Evolutionary conservation across 306 rosid species (phyloP).

Genomic region (Castanea mollissima): DNA sequence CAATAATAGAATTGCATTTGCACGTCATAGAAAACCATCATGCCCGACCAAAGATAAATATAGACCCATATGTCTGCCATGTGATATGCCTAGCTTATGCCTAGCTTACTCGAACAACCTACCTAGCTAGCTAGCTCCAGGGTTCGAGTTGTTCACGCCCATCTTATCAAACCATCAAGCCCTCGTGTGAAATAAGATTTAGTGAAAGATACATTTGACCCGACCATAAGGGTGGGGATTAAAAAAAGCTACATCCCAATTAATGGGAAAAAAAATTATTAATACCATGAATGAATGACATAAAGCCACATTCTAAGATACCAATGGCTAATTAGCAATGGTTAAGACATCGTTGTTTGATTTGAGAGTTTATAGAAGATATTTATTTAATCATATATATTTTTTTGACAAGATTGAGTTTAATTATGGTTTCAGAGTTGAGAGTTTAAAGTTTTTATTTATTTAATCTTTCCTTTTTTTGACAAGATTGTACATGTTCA

Average conservation of each 20-base stretch:
- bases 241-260: no score
- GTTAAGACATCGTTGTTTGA: not conserved
- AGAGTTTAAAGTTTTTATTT: no score
- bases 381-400: no score
- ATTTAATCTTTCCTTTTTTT: no score
- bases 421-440: no score
- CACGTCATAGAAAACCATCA: not conserved
- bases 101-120: no score
- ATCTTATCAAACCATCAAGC: not conserved
- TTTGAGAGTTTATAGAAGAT: not conserved
- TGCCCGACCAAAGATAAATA: not conserved
- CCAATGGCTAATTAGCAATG: not conserved
- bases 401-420: no score
- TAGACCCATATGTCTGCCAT: not conserved
- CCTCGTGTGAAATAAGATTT: slow-evolving; percentile 17
- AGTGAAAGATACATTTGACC: slow-evolving; percentile 10
- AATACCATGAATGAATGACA: not conserved
- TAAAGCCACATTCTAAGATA: not conserved
- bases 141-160: not conserved
- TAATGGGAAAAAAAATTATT: not conserved
- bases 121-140: not conserved
- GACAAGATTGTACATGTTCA: no score
- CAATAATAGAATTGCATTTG: not conserved
- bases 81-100: not conserved
- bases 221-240: no score